phyloP scores from a whole-genome alignment of 2,329 filamentous ascomycete species.

The Aotearoamyces nothofagi region DNA sequence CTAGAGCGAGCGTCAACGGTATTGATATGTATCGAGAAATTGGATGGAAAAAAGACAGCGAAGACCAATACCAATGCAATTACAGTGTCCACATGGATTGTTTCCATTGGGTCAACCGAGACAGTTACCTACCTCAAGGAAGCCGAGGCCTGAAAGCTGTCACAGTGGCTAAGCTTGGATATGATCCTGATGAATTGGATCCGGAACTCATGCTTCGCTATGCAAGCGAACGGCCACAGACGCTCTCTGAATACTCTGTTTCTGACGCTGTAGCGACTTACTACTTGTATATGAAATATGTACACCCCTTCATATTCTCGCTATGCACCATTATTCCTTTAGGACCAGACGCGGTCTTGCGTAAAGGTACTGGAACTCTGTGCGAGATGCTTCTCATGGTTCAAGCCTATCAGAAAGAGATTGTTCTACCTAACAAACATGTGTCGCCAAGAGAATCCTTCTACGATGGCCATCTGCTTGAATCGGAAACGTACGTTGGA shows the following conservation, averaged over 20 bases:
- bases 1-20: constrained; percentile 79
- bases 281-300: constrained; percentile 99
- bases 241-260: constrained; percentile 91
- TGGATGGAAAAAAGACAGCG: constrained; percentile 85
- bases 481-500: constrained; percentile 95
- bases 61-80: constrained; percentile 92
- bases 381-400: constrained; percentile 99
- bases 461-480: constrained; percentile 89
- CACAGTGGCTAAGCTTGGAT: constrained; percentile 93
- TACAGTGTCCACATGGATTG: constrained; percentile 99
- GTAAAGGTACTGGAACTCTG: constrained; percentile 95
- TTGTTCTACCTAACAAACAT: constrained; percentile 93
- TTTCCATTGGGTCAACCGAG: constrained; percentile 97
- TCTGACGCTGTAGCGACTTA: constrained; percentile 98
- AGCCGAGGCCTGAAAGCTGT: constrained; percentile 95
- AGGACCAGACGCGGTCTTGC: constrained; percentile 78
- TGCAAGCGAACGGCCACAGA: constrained; percentile 82
- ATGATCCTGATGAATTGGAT: constrained; percentile 94
- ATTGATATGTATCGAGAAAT: constrained; percentile 99
- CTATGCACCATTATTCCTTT: constrained; percentile 92
- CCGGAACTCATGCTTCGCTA: constrained; percentile 93
- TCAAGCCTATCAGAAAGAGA: constrained; percentile 82
- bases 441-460: constrained; percentile 82
- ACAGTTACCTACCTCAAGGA: constrained; percentile 93
- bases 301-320: constrained; percentile 99